Evolutionary conservation across 164 flowering plant genomes (phyloP), one percentile per base, ranked within the genome.

Genomic region (Platanus orientalis): DNA sequence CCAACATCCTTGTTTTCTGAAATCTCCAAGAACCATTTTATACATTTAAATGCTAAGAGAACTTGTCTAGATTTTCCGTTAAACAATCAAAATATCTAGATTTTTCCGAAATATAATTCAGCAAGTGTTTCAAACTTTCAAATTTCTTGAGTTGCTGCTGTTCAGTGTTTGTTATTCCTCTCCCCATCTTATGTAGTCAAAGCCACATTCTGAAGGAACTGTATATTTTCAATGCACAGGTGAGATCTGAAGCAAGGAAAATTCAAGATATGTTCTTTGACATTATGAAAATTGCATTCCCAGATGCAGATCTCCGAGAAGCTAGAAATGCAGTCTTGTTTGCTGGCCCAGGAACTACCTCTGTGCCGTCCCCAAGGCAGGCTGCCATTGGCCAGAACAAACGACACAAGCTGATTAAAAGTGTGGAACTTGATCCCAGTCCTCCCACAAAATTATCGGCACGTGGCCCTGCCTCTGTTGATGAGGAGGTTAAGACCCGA

Each of bases 181-280:
- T 36, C n/a, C n/a, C n/a, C n/a, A 36, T 36, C 7, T 36, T 36
- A 36, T 2, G 7, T 7, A 36, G 42, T 36, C 3, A 36, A 7
- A 36, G 9, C 7, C 7, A 36, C 7, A 36, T n/a, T 2, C 42
- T 36, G 12, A 36, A 3, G 9, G 3, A 45, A 45, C 49, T 19
- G 2, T 45, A 2, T 45, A 45, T 4, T 45, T 45, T 16, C 49
- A 50, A 63, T 52, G 55, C 17, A 60, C 86, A 95, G 99, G 97
- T 87, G 61, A 78, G 91, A 69, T 69, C 81, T 10, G 99, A 95
- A 75, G 99, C 92, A 17, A 85, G 84, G 67, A 91, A 89, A 70
- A 87, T 92, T 10, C 97, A 91, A 39, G 92, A 86, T 62, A 85
- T 91, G 62, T 91, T 89, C 68, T 94, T 89, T 54, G 96, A 91